Evolutionary conservation across 2,329 filamentous ascomycete species (phyloP).

Genomic region (Kalaharituber pfeilii): DNA sequence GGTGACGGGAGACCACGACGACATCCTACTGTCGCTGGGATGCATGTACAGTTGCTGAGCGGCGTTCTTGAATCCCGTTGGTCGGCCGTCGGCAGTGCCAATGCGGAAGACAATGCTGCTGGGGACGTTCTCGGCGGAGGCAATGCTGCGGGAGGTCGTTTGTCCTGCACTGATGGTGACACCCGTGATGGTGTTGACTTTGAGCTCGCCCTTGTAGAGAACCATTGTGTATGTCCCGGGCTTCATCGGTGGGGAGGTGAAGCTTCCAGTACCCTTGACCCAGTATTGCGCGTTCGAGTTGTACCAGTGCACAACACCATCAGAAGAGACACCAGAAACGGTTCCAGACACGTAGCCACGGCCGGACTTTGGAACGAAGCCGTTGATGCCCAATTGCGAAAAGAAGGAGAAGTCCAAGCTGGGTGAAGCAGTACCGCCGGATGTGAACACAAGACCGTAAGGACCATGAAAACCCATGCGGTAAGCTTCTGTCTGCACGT

Average conservation of each 20-base stretch:
- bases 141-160: constrained; percentile 35
- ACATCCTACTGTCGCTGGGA: constrained; percentile 47
- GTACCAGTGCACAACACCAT: constrained; percentile 47
- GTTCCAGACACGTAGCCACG: constrained; percentile 45
- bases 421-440: constrained; percentile 37
- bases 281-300: constrained; percentile 48
- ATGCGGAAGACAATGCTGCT: constrained; percentile 42
- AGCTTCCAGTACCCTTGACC: constrained; percentile 38
- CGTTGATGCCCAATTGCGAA: constrained; percentile 38
- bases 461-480: constrained; percentile 49
- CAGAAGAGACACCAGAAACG: constrained; percentile 38
- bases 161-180: constrained; percentile 36
- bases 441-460: constrained; percentile 44
- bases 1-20: constrained; percentile 40
- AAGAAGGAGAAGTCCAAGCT: constrained; percentile 43
- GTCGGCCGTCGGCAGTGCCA: constrained; percentile 47
- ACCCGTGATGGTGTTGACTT: constrained; percentile 33
- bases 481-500: constrained; percentile 44
- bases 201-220: constrained; percentile 43
- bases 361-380: constrained; percentile 38
- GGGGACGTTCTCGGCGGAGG: constrained; percentile 27
- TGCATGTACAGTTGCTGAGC: constrained; percentile 52
- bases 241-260: constrained; percentile 49
- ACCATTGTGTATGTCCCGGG: constrained; percentile 52
- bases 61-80: constrained; percentile 47